Percentiles rank a stretch among this genome's conserved stretches.
Evolutionary conservation across 2,329 filamentous ascomycete species (phyloP).

Genomic region (Colletotrichum sp.): DNA sequence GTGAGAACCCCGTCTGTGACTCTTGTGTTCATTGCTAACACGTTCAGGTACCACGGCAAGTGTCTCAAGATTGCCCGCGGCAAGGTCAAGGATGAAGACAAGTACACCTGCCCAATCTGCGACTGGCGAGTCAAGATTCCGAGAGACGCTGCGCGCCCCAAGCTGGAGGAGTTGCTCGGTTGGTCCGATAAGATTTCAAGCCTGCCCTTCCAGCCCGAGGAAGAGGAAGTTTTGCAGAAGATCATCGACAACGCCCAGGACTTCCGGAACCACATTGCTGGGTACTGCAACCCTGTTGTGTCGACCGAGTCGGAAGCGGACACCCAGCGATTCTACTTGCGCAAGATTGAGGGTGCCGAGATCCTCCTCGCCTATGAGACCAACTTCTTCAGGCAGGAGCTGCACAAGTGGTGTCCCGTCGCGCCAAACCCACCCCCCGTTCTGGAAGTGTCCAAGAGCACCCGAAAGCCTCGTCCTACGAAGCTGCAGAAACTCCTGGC

Average conservation of each 20-base stretch:
- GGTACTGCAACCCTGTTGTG: constrained; percentile 81
- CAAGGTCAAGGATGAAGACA: constrained; percentile 98
- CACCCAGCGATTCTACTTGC: constrained; percentile 90
- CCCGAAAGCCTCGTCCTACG: constrained; percentile 92
- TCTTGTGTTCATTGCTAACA: neutral
- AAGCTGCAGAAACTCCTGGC: constrained; percentile 96
- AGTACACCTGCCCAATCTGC: constrained; percentile 97
- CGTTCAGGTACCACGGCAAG: constrained; percentile 88
- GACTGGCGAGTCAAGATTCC: constrained; percentile 98
- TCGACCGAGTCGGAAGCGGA: constrained; percentile 86
- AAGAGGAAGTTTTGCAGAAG: constrained; percentile 83
- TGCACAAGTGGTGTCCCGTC: constrained; percentile 94
- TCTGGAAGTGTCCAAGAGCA: constrained; percentile 86
- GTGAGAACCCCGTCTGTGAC: constrained; percentile 52
- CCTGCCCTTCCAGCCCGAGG: constrained; percentile 94
- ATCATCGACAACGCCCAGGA: constrained; percentile 86
- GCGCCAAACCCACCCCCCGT: constrained; percentile 86
- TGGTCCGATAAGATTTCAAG: constrained; percentile 84
- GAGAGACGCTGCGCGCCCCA: constrained; percentile 92
- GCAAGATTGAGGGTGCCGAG: constrained; percentile 96
- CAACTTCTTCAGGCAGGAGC: constrained; percentile 95
- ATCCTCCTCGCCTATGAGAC: constrained; percentile 91
- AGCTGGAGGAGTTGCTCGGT: constrained; percentile 84
- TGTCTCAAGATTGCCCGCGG: constrained; percentile 97
- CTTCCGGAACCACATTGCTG: constrained; percentile 83